phyloP scores from a whole-genome alignment of 192 early-diverging fungal genomes.

The Gamsiella multidivaricata region DNA sequence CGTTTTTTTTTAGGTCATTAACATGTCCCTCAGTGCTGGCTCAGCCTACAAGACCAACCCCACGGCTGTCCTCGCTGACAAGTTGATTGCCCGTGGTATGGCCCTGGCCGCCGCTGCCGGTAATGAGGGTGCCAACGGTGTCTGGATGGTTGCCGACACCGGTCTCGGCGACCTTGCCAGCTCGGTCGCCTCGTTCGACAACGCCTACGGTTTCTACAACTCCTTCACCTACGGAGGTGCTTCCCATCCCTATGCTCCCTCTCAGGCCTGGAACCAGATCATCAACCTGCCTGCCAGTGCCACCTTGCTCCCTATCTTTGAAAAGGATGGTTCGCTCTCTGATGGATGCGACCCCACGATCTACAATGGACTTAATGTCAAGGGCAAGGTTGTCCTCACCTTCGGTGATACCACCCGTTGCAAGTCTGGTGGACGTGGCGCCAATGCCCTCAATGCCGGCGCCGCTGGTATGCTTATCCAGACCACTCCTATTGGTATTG shows the following conservation, averaged over 20 bases:
- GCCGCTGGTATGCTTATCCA: conserved; percentile 35
- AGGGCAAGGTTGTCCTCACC: conserved; percentile 63
- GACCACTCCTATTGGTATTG: conserved; percentile 43
- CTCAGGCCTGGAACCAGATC: conserved; percentile 2
- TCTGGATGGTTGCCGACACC: conserved; percentile 67
- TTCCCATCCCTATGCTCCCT: conserved; percentile 11
- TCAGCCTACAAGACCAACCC: conserved; percentile 68
- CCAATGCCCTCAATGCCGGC: conserved; percentile 20
- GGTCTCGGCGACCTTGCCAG: conserved; percentile 67
- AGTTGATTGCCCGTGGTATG: conserved; percentile 60
- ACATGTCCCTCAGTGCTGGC: conserved; percentile 74
- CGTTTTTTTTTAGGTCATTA: conserved; percentile 65
- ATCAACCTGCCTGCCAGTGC: conserved; percentile 57
- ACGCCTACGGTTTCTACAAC: conserved; percentile 13
- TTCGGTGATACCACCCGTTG: conserved; percentile 48
- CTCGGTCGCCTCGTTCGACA: conserved; percentile 33
- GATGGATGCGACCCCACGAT: conserved; percentile 41
- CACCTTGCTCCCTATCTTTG: conserved; percentile 34
- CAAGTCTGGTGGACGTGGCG: conserved; percentile 58
- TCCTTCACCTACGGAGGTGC: conserved; percentile 21
- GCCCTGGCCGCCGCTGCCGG: conserved; percentile 79
- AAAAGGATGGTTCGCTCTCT: conserved; percentile 18
- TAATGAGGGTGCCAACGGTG: conserved; percentile 76
- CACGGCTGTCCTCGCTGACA: conserved; percentile 56
- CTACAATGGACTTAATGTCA: conserved; percentile 13